These are phyloP conservation scores for Xylogone sp. DNA, from an alignment of 2,329 filamentous ascomycete genomes.

Conservation along the genomic window DNA sequence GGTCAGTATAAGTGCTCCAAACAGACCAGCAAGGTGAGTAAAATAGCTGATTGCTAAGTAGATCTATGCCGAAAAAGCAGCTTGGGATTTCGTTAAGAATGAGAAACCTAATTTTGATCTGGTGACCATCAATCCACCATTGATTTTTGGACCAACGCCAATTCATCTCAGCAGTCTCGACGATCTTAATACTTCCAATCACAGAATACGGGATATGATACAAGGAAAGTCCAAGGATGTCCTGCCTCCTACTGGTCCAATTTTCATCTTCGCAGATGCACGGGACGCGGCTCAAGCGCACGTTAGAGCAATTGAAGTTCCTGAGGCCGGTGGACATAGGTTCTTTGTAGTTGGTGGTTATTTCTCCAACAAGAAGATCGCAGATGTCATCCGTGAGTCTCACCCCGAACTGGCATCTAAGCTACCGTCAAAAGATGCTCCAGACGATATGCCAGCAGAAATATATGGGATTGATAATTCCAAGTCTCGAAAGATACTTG, in stretches of 20 bases:
- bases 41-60: too few relatives aligned
- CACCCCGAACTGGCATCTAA: too few relatives aligned
- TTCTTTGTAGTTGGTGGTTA: conserved; percentile 58
- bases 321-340: conserved; percentile 53
- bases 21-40: too few relatives aligned
- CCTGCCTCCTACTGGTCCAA: conserved; percentile 42
- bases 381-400: conserved; percentile 48
- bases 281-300: conserved; percentile 59
- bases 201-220: conserved; percentile 57
- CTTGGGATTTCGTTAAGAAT: conserved; percentile 57
- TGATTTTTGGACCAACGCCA: conserved; percentile 54
- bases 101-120: conserved; percentile 53
- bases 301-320: conserved; percentile 51
- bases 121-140: conserved; percentile 55
- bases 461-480: too few relatives aligned
- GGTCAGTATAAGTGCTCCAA: too few relatives aligned
- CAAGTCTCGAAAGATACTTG: too few relatives aligned
- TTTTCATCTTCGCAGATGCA: conserved; percentile 53
- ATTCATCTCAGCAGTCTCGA: conserved; percentile 57
- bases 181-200: conserved; percentile 69
- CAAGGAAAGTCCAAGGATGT: conserved; percentile 51
- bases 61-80: conserved; percentile 61
- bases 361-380: conserved; percentile 56
- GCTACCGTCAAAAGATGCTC: too few relatives aligned
- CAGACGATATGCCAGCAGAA: too few relatives aligned